Percentiles rank a stretch among this genome's conserved stretches.
Evolutionary conservation across 148 eudicot species (phyloP).

Genomic region (Diospyros lotus): DNA sequence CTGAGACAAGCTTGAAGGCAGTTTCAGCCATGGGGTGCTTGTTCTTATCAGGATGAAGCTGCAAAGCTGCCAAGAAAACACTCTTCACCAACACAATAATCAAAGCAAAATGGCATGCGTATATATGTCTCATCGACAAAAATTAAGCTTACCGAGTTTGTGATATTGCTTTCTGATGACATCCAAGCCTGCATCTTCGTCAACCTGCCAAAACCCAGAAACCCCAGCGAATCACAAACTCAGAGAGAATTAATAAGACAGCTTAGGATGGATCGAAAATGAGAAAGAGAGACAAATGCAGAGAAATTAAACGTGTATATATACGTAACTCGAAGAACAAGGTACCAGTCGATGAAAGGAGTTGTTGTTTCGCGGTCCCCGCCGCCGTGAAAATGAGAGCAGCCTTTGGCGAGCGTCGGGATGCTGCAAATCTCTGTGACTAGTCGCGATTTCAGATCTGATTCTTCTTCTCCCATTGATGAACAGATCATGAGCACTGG

Average conservation of each 20-base stretch:
- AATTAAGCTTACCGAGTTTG: slow-evolving; percentile 45
- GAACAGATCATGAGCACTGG: neutral
- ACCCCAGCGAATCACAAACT: neutral
- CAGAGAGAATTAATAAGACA: neutral
- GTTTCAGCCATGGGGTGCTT: slow-evolving; percentile 77
- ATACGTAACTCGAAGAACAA: slow-evolving; percentile 31
- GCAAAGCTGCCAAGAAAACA: slow-evolving; percentile 46
- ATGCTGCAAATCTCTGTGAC: slow-evolving; percentile 43
- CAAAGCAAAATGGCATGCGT: neutral
- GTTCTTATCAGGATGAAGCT: slow-evolving; percentile 85
- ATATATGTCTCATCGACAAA: neutral
- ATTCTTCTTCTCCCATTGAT: slow-evolving; percentile 34
- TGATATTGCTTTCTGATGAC: slow-evolving; percentile 61
- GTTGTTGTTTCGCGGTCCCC: neutral
- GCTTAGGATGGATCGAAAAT: neutral
- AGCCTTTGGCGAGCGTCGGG: slow-evolving; percentile 13
- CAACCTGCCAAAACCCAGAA: slow-evolving; percentile 36
- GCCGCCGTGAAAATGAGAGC: slow-evolving; percentile 16
- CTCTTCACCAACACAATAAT: neutral
- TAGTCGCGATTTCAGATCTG: slow-evolving; percentile 42
- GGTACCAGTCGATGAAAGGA: slow-evolving; percentile 62
- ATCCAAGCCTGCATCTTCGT: slow-evolving; percentile 49
- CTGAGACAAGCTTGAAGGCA: slow-evolving; percentile 76
- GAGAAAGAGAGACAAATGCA: neutral
- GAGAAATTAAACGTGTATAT: slow-evolving; percentile 34